These are phyloP conservation scores for Maudiozyma humilis DNA, from an alignment of 1,139 yeast species.

Conservation along the genomic window DNA sequence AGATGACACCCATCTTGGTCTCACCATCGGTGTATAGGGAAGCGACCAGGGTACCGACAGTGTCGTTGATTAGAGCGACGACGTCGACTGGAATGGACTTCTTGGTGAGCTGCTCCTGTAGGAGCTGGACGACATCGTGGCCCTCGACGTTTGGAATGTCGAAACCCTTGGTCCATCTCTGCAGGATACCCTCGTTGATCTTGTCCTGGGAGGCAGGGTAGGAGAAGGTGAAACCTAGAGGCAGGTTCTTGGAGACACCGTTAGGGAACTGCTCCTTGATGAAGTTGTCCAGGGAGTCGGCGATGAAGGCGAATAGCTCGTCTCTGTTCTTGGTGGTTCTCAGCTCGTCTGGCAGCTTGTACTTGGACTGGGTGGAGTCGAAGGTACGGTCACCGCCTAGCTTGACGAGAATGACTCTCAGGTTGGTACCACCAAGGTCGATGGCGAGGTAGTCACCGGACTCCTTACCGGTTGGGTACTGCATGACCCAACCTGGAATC, in stretches of 20 bases:
- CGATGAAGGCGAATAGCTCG: constrained; percentile 78
- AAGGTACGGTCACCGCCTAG: constrained; percentile 72
- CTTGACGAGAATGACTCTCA: constrained; percentile 79
- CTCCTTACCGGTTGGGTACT: constrained; percentile 86
- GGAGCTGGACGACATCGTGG: constrained; percentile 85
- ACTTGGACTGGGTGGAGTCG: constrained; percentile 77
- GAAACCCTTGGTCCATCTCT: constrained; percentile 97
- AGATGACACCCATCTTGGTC: constrained; percentile 89
- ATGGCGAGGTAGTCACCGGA: constrained; percentile 84
- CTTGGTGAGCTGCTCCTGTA: constrained; percentile 63
- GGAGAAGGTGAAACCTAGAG: constrained; percentile 91
- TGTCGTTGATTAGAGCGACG: constrained; percentile 90
- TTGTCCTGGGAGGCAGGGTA: constrained; percentile 83
- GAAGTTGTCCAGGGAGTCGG: constrained; percentile 62
- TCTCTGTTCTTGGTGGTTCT: constrained; percentile 68
- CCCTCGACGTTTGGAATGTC: constrained; percentile 94
- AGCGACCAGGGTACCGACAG: constrained; percentile 95
- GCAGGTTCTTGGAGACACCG: constrained; percentile 47
- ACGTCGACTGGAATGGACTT: constrained; percentile 69
- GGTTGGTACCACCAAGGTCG: constrained; percentile 92
- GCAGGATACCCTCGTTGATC: constrained; percentile 78
- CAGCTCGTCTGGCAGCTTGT: constrained; percentile 60
- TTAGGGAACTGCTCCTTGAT: constrained; percentile 54
- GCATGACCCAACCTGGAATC: constrained; percentile 96
- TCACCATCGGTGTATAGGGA: constrained; percentile 85